Percentiles rank a stretch among this genome's conserved stretches.
phyloP scores from a whole-genome alignment of 208 protist species.

The Herpetomonas samuelpessoai region DNA sequence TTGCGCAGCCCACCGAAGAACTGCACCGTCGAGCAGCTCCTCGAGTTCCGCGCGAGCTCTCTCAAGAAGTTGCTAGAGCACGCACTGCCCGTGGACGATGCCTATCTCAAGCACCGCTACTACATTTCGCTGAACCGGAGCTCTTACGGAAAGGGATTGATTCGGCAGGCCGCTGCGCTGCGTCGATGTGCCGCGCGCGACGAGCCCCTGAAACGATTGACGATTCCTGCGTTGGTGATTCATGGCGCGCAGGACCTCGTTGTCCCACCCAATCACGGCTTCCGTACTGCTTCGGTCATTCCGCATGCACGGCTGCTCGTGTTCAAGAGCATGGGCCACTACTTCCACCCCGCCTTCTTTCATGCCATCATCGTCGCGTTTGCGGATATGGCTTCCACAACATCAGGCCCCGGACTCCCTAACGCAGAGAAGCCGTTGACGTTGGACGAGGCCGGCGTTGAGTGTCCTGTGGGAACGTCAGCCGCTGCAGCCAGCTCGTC shows the following conservation, averaged over 20 bases:
- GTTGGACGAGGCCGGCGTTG: not conserved
- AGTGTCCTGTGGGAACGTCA: not conserved
- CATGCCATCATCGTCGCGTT: conserved; percentile 41
- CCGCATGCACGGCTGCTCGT: conserved; percentile 53
- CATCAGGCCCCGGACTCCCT: conserved; percentile 10
- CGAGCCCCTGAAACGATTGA: conserved; percentile 31
- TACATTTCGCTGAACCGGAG: conserved; percentile 52
- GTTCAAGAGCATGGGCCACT: conserved; percentile 79
- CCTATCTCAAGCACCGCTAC: conserved; percentile 62
- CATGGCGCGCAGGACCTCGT: conserved; percentile 75
- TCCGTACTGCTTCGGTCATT: conserved; percentile 64
- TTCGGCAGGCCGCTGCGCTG: conserved; percentile 69
- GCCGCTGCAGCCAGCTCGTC: not conserved
- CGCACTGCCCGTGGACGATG: conserved; percentile 49
- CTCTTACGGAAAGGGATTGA: conserved; percentile 51
- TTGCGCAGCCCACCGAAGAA: conserved; percentile 52
- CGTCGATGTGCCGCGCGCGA: conserved; percentile 48
- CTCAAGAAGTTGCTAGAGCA: conserved; percentile 43
- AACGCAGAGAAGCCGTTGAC: conserved; percentile 3
- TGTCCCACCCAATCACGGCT: conserved; percentile 65
- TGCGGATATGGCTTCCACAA: conserved; percentile 30
- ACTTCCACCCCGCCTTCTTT: conserved; percentile 80
- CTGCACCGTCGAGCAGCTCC: conserved; percentile 57
- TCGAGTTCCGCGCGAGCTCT: conserved; percentile 64
- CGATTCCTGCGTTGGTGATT: conserved; percentile 58